These are phyloP conservation scores for Lagenidium sp. DNA, from an alignment of 352 stramenopile genomes.

Conservation along the genomic window DNA sequence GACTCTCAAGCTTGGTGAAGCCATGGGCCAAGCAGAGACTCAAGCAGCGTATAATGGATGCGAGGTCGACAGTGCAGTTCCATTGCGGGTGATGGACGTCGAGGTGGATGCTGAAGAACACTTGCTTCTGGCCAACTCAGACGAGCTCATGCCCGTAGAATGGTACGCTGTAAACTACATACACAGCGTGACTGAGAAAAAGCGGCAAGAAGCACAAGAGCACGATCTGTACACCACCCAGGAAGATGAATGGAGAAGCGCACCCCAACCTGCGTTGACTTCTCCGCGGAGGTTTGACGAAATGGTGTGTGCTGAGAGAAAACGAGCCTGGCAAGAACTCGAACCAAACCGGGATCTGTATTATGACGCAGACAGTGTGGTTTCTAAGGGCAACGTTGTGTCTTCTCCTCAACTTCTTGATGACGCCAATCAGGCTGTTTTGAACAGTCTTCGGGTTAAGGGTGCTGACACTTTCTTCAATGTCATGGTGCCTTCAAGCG, in stretches of 20 bases:
- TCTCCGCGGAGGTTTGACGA: conserved; percentile 9
- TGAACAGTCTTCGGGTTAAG: conserved; percentile 48
- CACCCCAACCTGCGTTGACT: background rate
- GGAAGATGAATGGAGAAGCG: conserved; percentile 10
- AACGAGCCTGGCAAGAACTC: conserved; percentile 9
- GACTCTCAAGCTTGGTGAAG: conserved; percentile 3
- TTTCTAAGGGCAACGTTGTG: too few relatives aligned
- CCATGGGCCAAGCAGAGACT: conserved; percentile 29
- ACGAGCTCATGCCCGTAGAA: conserved; percentile 76
- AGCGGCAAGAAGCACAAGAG: conserved; percentile 15
- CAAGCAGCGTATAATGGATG: conserved; percentile 38
- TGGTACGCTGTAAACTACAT: conserved; percentile 83
- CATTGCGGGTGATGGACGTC: conserved; percentile 46
- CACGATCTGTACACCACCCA: too few relatives aligned
- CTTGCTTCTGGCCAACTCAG: conserved; percentile 69
- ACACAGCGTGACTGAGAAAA: conserved; percentile 49
- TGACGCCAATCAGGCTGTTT: background rate
- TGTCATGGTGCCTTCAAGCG: conserved; percentile 38
- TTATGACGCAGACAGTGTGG: conserved; percentile 7
- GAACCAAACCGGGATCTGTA: conserved; percentile 10
- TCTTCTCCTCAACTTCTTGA: background rate
- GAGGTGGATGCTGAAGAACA: conserved; percentile 78
- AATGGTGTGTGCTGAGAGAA: conserved; percentile 5
- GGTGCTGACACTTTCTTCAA: conserved; percentile 49
- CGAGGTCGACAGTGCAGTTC: conserved; percentile 25